These are phyloP conservation scores for Mucor circinelloides DNA, from an alignment of 371 early-diverging fungal genomes.

Conservation along the genomic window DNA sequence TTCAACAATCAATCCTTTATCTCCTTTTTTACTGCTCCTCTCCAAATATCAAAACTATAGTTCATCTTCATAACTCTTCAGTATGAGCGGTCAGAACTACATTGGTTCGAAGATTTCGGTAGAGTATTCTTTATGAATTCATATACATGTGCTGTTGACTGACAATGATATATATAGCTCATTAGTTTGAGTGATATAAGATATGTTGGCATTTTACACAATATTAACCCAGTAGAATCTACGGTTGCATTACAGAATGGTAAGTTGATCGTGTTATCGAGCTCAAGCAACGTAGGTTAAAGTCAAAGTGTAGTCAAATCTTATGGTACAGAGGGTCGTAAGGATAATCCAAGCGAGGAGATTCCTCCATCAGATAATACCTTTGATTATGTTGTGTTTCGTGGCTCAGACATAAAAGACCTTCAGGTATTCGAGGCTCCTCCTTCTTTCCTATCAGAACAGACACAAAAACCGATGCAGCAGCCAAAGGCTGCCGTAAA, in stretches of 20 bases:
- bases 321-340: slow-evolving; percentile 83
- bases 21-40: not conserved
- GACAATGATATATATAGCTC: slow-evolving; percentile 37
- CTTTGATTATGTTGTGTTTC: slow-evolving; percentile 90
- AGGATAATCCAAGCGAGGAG: slow-evolving; percentile 77
- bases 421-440: slow-evolving; percentile 83
- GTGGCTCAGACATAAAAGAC: slow-evolving; percentile 91
- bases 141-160: not conserved
- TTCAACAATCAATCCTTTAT: not conserved
- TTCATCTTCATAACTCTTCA: not conserved
- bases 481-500: not conserved
- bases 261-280: slow-evolving; percentile 18
- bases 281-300: not conserved
- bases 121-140: slow-evolving; percentile 5
- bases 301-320: slow-evolving; percentile 61
- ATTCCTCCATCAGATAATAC: slow-evolving; percentile 80
- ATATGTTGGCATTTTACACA: slow-evolving; percentile 87
- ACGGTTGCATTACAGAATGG: slow-evolving; percentile 88
- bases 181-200: slow-evolving; percentile 90
- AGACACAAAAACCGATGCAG: not conserved
- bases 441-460: slow-evolving; percentile 23
- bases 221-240: slow-evolving; percentile 84
- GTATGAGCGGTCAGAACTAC: slow-evolving; percentile 64
- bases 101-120: slow-evolving; percentile 75
- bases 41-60: not conserved